Evolutionary conservation across 2,329 filamentous ascomycete species (phyloP), one percentile per base, ranked within the genome.

Genomic region (Neopestalotiopsis sp.): DNA sequence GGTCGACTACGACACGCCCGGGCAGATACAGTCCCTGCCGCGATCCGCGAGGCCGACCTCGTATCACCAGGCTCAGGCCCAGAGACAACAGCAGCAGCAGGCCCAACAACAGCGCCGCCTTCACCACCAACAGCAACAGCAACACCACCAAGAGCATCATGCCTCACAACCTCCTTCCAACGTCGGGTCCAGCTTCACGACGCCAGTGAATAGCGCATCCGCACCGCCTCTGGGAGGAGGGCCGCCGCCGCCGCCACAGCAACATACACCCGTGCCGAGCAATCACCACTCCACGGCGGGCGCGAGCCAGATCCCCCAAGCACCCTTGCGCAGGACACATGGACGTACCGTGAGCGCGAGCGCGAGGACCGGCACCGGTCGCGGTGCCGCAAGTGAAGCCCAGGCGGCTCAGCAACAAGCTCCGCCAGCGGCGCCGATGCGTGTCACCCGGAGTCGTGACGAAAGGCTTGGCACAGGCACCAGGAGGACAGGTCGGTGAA

Each of bases 371-470:
- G 64, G 64, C 20, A 24, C 24, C 2, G 42, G 42, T 17, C 56
- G 28, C 34, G n/a, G 24, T 10, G 30, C 45, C 38, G 34, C 56
- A 24, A 17, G 20, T 38, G 34, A 24, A 34, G 10, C 62, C 28
- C 56, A 67, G 20, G 6, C 42, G 14, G 14, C 24, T 9, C 34
- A 38, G 34, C 34, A 38, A 10, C 34, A 38, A 38, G 17, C 17
- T 58, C 20, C 49, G 65, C 45, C 66, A 71, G 49, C 69, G 70
- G 65, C 71, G 72, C 34, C 67, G 72, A 65, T 72, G 4, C 73
- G 76, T 20, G 69, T 76, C 70, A 78, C 76, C 49, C 71, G 77
- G 61, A 78, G 75, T 42, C 71, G 77, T 12, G 77, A 78, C 12
- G 77, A 79, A 71, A 71, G 77, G 9, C 12, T 69, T 64, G 30